Base-by-base conservation (phyloP, 2,329 filamentous ascomycete genomes). In the Didymella exigua region DNA sequence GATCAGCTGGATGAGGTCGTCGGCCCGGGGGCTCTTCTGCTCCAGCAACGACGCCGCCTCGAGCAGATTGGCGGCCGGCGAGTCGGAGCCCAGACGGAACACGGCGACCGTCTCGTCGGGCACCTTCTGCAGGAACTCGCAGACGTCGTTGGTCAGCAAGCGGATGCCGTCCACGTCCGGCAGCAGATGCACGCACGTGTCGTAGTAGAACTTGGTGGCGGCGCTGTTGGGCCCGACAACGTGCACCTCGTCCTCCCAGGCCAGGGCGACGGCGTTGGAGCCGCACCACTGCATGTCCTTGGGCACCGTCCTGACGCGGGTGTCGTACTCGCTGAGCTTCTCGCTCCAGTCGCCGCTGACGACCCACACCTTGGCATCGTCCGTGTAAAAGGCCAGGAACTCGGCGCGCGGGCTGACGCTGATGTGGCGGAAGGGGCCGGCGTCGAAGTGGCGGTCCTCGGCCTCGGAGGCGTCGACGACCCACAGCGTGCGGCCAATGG, bases 241-340 rank as follows among this genome's bases (percentile, higher is more conserved):
- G 70, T 97, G 95, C 4, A 99, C 88, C 74, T 99, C 95, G 70
- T 99, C 95, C 70, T 98, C 95, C 95, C 95, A 99, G 0, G 93
- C 93, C 66, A 99, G 86, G 24, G 96, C 86, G 3, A 95, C 89
- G 13, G 93, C 91, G 75, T 98, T 93, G 67, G 95, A 93, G 5
- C 95, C 95, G 74, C 95, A 99, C 95, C 95, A 99, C 67, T 95
- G 89, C 58, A 99, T 83, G 60, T 95, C 91, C 66, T 91, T 89
- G 3, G 95, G 95, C 1, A 88, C 83, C 5, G 91, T 96, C 73
- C 89, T 89, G 9, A 91, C 93, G 63, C 88, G 88, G 0, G 93
- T 93, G 68, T 96, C 87, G 71, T 98, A 93, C 76, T 98, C 93
- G 71, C 92, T 93, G 59, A 96, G 81, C 53, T 93, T 88, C 68